Conservation (phyloP, 108 stramenopile genomes). For the Cyclotella baltica region DNA sequence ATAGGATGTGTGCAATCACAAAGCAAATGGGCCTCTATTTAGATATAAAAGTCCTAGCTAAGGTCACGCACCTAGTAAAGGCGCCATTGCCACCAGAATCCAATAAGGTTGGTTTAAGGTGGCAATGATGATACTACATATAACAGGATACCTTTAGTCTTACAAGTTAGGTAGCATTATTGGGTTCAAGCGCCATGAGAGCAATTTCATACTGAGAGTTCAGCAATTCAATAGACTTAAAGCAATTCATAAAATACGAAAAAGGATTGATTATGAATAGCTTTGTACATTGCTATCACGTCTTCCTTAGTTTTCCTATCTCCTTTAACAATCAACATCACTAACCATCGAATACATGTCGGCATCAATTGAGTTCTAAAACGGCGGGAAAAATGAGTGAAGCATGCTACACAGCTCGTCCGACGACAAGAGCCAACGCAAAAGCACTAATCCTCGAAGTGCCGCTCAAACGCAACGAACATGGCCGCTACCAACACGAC, state of each 20-base stretch:
- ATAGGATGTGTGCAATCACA: no score
- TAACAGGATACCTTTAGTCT: not conserved
- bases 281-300: not conserved
- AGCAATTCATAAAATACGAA: not conserved
- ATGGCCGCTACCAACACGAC: conserved; percentile 8
- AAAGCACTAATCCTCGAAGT: not conserved
- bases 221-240: no score
- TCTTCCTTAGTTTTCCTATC: conserved; percentile 14
- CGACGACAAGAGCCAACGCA: not conserved
- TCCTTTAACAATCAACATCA: not conserved
- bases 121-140: not conserved
- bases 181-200: not conserved
- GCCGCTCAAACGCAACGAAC: not conserved
- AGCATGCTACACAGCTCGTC: conserved; percentile 5
- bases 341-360: not conserved
- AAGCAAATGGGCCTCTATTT: no score
- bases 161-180: not conserved
- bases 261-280: not conserved
- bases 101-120: no score
- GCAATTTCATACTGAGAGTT: not conserved
- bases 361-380: not conserved
- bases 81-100: no score
- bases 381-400: conserved; percentile 21
- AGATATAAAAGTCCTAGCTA: no score
- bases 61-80: no score